phyloP scores from a whole-genome alignment of 2,329 filamentous ascomycete genomes.

The Biscogniauxia sp. region DNA sequence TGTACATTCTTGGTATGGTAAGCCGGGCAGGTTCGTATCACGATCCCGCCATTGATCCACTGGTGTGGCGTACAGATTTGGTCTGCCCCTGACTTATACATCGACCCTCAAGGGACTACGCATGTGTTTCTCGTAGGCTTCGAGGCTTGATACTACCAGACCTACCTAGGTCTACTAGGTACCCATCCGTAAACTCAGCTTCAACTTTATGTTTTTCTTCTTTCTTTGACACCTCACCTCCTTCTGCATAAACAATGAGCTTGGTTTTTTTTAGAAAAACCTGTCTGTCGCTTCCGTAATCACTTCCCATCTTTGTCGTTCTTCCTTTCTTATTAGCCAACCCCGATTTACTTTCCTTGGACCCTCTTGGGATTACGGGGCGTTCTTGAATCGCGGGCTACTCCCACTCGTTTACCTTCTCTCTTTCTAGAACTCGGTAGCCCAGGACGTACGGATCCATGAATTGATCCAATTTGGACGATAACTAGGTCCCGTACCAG shows the following conservation, averaged over 20 bases:
- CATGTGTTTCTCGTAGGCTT: not conserved
- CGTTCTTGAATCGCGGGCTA: not conserved
- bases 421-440: not conserved
- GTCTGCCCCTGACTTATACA: not conserved
- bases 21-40: not conserved
- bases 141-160: not conserved
- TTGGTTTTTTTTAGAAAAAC: not conserved
- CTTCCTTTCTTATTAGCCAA: not conserved
- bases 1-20: not conserved
- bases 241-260: not conserved
- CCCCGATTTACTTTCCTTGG: not conserved
- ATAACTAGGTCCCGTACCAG: not conserved
- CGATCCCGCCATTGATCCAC: constrained; percentile 1
- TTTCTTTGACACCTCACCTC: not conserved
- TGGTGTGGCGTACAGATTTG: not conserved
- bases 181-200: not conserved
- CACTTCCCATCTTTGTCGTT: not conserved
- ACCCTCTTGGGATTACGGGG: not conserved
- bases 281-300: not conserved
- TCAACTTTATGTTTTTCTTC: not conserved
- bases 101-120: not conserved
- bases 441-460: not conserved
- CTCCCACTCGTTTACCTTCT: not conserved
- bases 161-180: no score
- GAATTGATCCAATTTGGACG: not conserved